Percentiles rank a stretch among this genome's conserved stretches.
Evolutionary conservation across 495 filamentous ascomycete species (phyloP).

Genomic region (Viridothelium virens): DNA sequence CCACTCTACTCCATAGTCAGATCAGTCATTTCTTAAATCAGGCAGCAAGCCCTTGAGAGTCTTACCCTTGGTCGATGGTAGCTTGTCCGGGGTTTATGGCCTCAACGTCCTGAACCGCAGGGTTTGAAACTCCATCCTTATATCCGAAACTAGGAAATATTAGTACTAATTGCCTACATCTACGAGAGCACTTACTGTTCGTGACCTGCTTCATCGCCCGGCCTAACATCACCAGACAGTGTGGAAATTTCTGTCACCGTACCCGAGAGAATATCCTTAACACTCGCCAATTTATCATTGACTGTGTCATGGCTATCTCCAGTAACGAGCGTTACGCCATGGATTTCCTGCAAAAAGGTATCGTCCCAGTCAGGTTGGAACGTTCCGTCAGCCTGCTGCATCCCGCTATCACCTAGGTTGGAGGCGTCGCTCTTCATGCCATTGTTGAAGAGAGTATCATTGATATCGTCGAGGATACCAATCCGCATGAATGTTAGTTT

Average conservation of each 20-base stretch:
- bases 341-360: slow-evolving; percentile 33
- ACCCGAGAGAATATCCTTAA: slow-evolving; percentile 27
- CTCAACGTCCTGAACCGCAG: slow-evolving; percentile 27
- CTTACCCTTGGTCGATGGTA: slow-evolving; percentile 27
- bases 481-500: not conserved
- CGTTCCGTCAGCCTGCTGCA: slow-evolving; percentile 6
- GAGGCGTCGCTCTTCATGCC: slow-evolving; percentile 11
- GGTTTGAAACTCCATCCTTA: slow-evolving; percentile 33
- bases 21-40: not conserved
- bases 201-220: slow-evolving; percentile 32
- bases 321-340: slow-evolving; percentile 31
- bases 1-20: not conserved
- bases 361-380: slow-evolving; percentile 14
- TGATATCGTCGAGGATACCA: slow-evolving; percentile 2
- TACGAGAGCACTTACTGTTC: slow-evolving; percentile 31
- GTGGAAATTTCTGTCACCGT: slow-evolving; percentile 29
- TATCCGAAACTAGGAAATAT: slow-evolving; percentile 32
- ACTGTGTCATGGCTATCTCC: slow-evolving; percentile 27
- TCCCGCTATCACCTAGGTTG: slow-evolving; percentile 3
- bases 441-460: slow-evolving; percentile 7
- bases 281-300: slow-evolving; percentile 18
- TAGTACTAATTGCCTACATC: slow-evolving; percentile 17
- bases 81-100: slow-evolving; percentile 25
- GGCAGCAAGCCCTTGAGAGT: not conserved
- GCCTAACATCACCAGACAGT: slow-evolving; percentile 30